Percentiles rank a stretch among this genome's conserved stretches.
phyloP scores from a whole-genome alignment of 495 filamentous ascomycete species.

The Trypethelium eluteriae region DNA sequence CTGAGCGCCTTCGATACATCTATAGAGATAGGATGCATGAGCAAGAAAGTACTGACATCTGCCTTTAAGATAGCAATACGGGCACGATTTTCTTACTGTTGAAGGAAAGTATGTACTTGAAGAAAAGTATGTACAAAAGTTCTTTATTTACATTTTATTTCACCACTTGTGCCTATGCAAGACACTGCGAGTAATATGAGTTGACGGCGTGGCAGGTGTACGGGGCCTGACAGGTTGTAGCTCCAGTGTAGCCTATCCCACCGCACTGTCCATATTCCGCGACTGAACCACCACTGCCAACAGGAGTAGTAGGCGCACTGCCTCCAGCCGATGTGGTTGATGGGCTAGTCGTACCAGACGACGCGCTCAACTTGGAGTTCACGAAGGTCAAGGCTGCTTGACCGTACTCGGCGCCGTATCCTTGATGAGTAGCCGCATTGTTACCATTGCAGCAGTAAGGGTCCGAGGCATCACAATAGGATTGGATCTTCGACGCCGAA shows the following conservation, averaged over 20 bases:
- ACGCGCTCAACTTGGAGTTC: conserved; percentile 39
- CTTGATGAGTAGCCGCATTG: conserved; percentile 49
- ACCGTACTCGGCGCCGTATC: conserved; percentile 54
- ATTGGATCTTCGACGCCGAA: conserved; percentile 47
- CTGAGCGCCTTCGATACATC: no score
- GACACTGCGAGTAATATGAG: conserved; percentile 25
- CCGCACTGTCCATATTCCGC: conserved; percentile 21
- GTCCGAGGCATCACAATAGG: conserved; percentile 55
- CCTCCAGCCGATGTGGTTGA: neutral
- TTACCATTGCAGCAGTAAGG: conserved; percentile 59
- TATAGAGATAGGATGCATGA: no score
- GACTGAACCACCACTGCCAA: neutral
- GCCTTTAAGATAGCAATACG: no score
- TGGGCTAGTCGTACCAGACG: neutral
- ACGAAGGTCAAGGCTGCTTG: conserved; percentile 48
- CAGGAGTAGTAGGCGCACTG: neutral
- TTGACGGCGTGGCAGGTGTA: conserved; percentile 19
- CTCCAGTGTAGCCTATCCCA: conserved; percentile 19
- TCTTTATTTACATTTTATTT: no score
- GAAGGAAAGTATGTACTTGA: no score
- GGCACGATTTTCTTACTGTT: no score
- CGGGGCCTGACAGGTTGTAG: conserved; percentile 20
- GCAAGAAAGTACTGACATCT: no score
- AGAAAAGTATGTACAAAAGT: no score
- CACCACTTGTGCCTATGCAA: neutral